These are phyloP conservation scores for Fusarium tuaranense DNA, from an alignment of 2,329 filamentous ascomycete genomes.

Conservation along the genomic window DNA sequence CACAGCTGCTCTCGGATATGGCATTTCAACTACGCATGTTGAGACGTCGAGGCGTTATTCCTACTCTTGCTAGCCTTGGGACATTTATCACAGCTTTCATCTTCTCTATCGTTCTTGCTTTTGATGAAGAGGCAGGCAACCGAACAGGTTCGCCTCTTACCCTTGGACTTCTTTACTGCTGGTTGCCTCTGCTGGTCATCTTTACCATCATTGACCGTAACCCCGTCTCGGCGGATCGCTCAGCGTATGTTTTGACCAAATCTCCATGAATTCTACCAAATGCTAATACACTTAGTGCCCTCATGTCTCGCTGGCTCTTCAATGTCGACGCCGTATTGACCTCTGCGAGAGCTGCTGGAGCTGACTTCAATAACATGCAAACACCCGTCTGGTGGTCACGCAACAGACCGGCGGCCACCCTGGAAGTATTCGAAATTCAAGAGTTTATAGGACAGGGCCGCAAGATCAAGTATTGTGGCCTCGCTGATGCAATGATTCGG, in stretches of 20 bases:
- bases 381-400: neutral
- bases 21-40: neutral
- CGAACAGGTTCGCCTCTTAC: neutral
- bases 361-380: neutral
- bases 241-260: neutral
- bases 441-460: neutral
- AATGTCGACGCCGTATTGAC: neutral
- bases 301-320: neutral
- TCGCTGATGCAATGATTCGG: neutral
- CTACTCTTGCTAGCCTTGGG: neutral
- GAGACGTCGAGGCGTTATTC: neutral
- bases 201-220: neutral
- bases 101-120: neutral
- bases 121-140: neutral
- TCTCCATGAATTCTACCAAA: neutral
- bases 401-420: no score
- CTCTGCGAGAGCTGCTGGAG: neutral
- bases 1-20: neutral
- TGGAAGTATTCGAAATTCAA: neutral
- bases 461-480: neutral
- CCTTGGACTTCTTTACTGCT: neutral
- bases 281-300: neutral
- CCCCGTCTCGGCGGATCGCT: neutral
- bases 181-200: neutral
- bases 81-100: neutral